These are phyloP conservation scores for Fraxinus americana DNA, from an alignment of 257 asterid species.

Conservation along the genomic window DNA sequence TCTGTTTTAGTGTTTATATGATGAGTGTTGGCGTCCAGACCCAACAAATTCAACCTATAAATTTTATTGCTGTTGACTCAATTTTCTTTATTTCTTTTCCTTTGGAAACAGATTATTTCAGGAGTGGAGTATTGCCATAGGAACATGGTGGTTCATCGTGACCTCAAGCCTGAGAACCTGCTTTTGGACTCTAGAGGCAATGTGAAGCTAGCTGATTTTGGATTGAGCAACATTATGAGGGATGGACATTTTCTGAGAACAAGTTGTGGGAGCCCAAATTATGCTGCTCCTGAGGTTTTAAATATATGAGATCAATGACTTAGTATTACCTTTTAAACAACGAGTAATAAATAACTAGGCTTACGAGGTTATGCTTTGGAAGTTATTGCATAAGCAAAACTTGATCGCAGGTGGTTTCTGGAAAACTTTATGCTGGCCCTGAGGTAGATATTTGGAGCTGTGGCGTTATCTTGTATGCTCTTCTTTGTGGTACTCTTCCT, in stretches of 20 bases:
- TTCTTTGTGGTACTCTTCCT: conserved; percentile 95
- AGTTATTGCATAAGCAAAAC: conserved; percentile 22
- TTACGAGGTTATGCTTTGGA: background rate
- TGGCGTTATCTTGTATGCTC: conserved; percentile 93
- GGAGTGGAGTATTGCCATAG: conserved; percentile 92
- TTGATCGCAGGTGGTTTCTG: conserved; percentile 87
- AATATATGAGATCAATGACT: conserved; percentile 14
- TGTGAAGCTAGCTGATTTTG: conserved; percentile 91
- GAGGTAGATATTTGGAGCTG: conserved; percentile 98
- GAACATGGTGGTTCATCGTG: conserved; percentile 97
- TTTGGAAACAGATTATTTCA: conserved; percentile 58
- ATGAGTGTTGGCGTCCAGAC: background rate
- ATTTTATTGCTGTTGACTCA: conserved; percentile 8
- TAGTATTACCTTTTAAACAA: conserved; percentile 13
- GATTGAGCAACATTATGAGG: conserved; percentile 89
- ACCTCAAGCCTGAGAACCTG: conserved; percentile 94
- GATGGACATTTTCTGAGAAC: conserved; percentile 96
- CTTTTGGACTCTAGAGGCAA: conserved; percentile 80
- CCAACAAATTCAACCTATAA: background rate
- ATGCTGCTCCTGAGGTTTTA: conserved; percentile 96
- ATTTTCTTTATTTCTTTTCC: conserved; percentile 16
- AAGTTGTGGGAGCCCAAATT: conserved; percentile 97
- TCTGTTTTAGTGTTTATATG: background rate
- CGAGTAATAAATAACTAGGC: background rate
- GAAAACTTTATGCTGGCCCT: conserved; percentile 92